Conservation (phyloP, 805 yeast species). For the Yarrowia sp. region DNA sequence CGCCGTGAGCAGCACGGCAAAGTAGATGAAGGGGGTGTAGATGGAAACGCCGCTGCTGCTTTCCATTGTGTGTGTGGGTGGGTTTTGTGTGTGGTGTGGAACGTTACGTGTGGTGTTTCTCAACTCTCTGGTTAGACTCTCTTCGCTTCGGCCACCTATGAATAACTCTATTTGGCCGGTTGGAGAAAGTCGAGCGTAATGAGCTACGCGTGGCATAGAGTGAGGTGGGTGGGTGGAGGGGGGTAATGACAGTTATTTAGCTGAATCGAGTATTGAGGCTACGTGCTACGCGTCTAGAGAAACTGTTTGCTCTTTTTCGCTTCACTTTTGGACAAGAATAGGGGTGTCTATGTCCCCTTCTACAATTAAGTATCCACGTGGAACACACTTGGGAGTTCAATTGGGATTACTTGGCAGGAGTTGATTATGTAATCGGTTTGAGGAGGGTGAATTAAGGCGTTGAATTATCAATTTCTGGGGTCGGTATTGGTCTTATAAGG, state of each 20-base stretch:
- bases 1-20: conserved; percentile 69
- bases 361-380: no score
- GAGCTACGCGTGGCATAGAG: conserved; percentile 26
- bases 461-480: no score
- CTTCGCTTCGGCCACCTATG: conserved; percentile 26
- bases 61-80: conserved; percentile 44
- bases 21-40: conserved; percentile 77
- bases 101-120: conserved; percentile 3
- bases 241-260: background rate
- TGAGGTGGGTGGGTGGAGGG: background rate
- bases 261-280: background rate
- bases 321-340: background rate
- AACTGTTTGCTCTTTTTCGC: background rate
- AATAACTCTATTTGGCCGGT: conserved; percentile 17
- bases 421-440: no score
- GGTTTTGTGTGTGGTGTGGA: background rate
- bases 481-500: no score
- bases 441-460: no score
- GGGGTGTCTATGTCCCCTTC: background rate
- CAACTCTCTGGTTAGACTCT: background rate
- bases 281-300: background rate
- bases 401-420: no score
- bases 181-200: conserved; percentile 4
- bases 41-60: conserved; percentile 57
- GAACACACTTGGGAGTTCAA: no score